phyloP scores from a whole-genome alignment of 1,284 basidiomycete genomes.

The Irpex rosettiformis region DNA sequence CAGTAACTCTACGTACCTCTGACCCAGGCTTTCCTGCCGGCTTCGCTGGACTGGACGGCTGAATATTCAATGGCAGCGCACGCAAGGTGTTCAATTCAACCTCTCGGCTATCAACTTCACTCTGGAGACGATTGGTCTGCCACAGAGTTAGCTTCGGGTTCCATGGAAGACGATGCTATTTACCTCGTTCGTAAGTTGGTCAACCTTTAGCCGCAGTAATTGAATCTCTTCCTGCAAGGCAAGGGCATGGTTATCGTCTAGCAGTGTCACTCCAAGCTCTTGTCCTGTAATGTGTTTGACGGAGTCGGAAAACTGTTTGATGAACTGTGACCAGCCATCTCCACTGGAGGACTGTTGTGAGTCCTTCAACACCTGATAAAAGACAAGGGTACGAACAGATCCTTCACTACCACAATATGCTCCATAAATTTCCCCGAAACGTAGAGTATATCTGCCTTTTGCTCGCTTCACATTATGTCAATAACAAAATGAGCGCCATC shows the following conservation, averaged over 20 bases:
- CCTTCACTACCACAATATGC: conserved; percentile 53
- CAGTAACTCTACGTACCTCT: conserved; percentile 38
- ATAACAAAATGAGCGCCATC: neutral
- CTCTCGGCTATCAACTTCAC: conserved; percentile 54
- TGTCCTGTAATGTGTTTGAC: conserved; percentile 69
- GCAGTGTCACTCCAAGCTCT: conserved; percentile 49
- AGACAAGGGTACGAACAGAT: conserved; percentile 45
- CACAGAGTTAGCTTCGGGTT: neutral
- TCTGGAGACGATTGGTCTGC: conserved; percentile 50
- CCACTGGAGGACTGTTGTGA: too few species aligned
- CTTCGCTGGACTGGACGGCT: conserved; percentile 30
- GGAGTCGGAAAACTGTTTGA: conserved; percentile 60
- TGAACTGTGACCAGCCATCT: conserved; percentile 59
- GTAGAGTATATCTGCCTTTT: conserved; percentile 60
- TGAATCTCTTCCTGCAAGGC: conserved; percentile 62
- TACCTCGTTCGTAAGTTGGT: conserved; percentile 66
- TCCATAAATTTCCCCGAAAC: conserved; percentile 71
- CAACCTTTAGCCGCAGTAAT: conserved; percentile 51
- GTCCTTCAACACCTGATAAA: neutral
- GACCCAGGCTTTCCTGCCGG: conserved; percentile 41
- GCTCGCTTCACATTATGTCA: conserved; percentile 38
- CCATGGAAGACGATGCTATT: conserved; percentile 13
- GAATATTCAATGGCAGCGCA: conserved; percentile 43
- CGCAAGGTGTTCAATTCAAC: conserved; percentile 68
- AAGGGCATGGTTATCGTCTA: conserved; percentile 39